A percentile compares a stretch with the other conserved stretches of the same genome.
phyloP scores from a whole-genome alignment of 495 filamentous ascomycete species.

The Talaromyces proteolyticus region DNA sequence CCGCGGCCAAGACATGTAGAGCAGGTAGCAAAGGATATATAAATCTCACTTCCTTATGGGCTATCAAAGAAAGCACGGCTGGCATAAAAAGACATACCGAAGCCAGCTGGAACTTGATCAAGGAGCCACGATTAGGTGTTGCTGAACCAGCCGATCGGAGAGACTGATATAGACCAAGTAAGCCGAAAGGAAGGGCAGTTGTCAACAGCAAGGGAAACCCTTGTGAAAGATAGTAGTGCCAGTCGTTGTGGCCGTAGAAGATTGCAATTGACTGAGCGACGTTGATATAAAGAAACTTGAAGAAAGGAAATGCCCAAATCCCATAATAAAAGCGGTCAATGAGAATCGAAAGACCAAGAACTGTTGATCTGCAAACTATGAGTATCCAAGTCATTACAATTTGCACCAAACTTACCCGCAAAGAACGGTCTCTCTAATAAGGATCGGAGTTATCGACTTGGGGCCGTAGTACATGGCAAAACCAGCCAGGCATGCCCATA shows the following conservation, averaged over 20 bases:
- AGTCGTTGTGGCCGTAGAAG: slow-evolving; percentile 89
- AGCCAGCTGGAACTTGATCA: slow-evolving; percentile 52
- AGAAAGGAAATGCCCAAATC: slow-evolving; percentile 82
- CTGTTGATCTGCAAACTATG: slow-evolving; percentile 31
- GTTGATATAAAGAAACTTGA: slow-evolving; percentile 91
- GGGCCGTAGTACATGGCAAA: slow-evolving; percentile 37
- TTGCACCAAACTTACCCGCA: slow-evolving; percentile 53
- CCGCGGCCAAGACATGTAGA: slow-evolving; percentile 73
- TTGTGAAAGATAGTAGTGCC: slow-evolving; percentile 90
- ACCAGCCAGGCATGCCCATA: slow-evolving; percentile 63
- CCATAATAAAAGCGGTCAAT: slow-evolving; percentile 80
- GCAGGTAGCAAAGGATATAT: slow-evolving; percentile 88
- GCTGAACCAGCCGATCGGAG: slow-evolving; percentile 22
- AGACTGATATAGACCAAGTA: slow-evolving; percentile 57
- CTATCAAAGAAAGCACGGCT: slow-evolving; percentile 63
- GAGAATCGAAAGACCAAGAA: slow-evolving; percentile 57
- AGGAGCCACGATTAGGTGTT: slow-evolving; percentile 20
- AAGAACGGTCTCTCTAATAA: slow-evolving; percentile 55
- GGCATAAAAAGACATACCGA: slow-evolving; percentile 55
- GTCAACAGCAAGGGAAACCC: slow-evolving; percentile 84
- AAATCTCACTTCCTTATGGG: slow-evolving; percentile 98
- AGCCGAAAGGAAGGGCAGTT: slow-evolving; percentile 70
- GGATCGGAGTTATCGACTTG: slow-evolving; percentile 38
- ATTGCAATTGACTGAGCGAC: slow-evolving; percentile 75
- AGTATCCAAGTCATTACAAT: slow-evolving; percentile 3